phyloP scores from a whole-genome alignment of 2,329 filamentous ascomycete species.

The Alternaria conjuncta region DNA sequence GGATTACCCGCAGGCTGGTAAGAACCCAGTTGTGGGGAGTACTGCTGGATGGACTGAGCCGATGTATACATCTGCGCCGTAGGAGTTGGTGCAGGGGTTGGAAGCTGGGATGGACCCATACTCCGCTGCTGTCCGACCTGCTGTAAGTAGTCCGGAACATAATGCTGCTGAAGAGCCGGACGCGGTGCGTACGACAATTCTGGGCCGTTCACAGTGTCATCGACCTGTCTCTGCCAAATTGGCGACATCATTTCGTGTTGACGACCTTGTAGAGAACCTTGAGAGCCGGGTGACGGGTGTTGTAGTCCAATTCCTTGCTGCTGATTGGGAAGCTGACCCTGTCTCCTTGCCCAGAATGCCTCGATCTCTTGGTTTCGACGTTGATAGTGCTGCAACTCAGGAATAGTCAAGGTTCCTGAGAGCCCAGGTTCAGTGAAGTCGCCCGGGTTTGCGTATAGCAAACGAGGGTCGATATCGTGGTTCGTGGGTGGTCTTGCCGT shows the following conservation, averaged over 20 bases:
- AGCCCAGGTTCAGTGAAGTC: slow-evolving; percentile 5
- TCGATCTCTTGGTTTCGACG: not conserved
- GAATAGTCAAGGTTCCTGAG: not conserved
- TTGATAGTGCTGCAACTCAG: slow-evolving; percentile 15
- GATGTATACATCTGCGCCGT: not conserved
- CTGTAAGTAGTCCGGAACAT: not conserved
- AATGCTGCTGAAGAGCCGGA: not conserved
- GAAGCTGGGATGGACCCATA: not conserved
- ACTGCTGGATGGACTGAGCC: not conserved
- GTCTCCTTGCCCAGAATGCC: not conserved
- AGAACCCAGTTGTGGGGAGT: not conserved
- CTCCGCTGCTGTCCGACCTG: not conserved
- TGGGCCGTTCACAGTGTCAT: not conserved
- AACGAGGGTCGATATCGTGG: slow-evolving; percentile 14
- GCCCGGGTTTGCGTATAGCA: slow-evolving; percentile 16
- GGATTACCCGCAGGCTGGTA: not conserved
- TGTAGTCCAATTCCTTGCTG: not conserved
- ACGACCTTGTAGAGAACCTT: not conserved
- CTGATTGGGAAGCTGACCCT: not conserved
- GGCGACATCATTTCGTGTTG: not conserved
- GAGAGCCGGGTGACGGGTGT: not conserved
- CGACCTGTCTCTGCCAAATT: not conserved
- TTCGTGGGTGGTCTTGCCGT: not conserved
- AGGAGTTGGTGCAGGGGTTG: not conserved
- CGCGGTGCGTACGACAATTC: not conserved